Evolutionary conservation across 1,284 basidiomycete species (phyloP).

Genomic region (Coriolopsis trogii): DNA sequence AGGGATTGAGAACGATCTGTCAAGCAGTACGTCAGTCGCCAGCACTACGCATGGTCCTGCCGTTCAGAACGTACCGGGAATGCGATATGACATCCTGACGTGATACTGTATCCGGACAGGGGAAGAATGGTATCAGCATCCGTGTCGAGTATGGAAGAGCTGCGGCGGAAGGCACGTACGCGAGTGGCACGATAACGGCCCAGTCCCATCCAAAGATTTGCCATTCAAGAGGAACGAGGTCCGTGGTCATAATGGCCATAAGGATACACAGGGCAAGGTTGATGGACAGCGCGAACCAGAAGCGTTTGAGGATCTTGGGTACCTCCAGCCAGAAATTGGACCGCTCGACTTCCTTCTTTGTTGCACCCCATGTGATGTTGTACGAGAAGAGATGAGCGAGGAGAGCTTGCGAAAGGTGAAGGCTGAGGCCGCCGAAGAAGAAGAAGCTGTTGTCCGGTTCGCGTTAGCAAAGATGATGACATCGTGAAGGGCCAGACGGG

Average conservation of each 20-base stretch:
- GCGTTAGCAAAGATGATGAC: not conserved
- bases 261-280: conserved; percentile 48
- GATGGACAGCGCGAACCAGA: conserved; percentile 66
- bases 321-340: conserved; percentile 90
- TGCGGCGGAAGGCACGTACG: conserved; percentile 41
- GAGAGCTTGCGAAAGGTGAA: conserved; percentile 74
- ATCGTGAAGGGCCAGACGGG: not conserved
- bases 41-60: not conserved
- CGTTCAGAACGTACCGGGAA: conserved; percentile 55
- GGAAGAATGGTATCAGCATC: not conserved
- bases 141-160: not conserved
- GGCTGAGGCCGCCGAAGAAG: conserved; percentile 81
- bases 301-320: conserved; percentile 77
- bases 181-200: conserved; percentile 72
- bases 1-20: conserved; percentile 78
- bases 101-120: conserved; percentile 43
- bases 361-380: conserved; percentile 83
- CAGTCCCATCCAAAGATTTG: conserved; percentile 59
- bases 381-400: conserved; percentile 82
- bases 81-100: conserved; percentile 64
- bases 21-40: conserved; percentile 3
- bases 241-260: conserved; percentile 58
- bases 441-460: conserved; percentile 60
- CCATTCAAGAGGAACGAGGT: conserved; percentile 62
- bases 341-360: conserved; percentile 78